Evolutionary conservation across 441 rosid genomes (phyloP).

Genomic region (Syzygium malaccense): DNA sequence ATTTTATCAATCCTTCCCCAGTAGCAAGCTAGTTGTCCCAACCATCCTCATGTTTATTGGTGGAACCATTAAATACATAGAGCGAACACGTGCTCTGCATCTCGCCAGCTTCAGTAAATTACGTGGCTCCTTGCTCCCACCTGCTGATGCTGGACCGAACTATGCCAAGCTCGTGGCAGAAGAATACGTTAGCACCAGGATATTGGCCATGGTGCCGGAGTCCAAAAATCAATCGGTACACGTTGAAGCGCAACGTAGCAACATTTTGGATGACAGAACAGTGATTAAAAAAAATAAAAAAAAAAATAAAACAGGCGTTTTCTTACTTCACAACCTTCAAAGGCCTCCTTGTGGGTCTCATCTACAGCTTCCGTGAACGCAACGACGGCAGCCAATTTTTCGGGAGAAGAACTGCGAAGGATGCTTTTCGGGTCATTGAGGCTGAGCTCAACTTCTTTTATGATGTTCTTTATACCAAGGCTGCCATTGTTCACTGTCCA

Average conservation of each 20-base stretch:
- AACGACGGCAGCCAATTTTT: fast-evolving
- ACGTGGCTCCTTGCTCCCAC: background rate
- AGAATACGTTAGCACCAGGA: background rate
- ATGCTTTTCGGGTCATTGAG: background rate
- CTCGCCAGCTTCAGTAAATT: background rate
- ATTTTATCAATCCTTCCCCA: background rate
- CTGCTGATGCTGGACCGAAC: background rate
- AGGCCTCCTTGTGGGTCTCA: background rate
- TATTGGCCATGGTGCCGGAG: background rate
- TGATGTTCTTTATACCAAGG: background rate
- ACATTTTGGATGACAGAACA: background rate
- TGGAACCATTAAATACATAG: background rate
- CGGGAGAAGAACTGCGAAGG: fast-evolving
- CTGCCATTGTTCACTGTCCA: background rate
- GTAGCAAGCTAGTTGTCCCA: background rate
- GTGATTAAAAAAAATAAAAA: too few relatives aligned
- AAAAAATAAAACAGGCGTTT: background rate
- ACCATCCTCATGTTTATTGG: background rate
- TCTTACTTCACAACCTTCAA: background rate
- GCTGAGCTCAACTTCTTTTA: background rate
- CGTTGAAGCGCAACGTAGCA: fast-evolving
- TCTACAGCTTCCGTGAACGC: background rate
- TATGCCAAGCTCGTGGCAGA: background rate
- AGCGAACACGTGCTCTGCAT: background rate
- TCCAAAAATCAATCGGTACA: background rate